Evolutionary conservation across 2,329 filamentous ascomycete genomes (phyloP).

Genomic region (Pseudocercospora cruenta): DNA sequence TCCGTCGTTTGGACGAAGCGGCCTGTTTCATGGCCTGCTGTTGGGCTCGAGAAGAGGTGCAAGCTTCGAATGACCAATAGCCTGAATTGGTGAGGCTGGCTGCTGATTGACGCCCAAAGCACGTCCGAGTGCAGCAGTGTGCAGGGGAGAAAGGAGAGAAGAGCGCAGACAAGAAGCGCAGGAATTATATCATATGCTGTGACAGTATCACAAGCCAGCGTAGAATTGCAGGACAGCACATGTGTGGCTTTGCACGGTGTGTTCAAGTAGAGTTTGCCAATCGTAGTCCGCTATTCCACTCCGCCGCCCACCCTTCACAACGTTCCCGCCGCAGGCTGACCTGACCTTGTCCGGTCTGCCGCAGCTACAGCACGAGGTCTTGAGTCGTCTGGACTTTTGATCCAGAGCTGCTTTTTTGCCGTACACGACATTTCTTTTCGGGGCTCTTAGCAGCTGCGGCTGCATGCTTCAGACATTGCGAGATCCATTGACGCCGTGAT

Average conservation of each 20-base stretch:
- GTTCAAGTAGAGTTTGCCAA: not conserved
- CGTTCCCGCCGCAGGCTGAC: not conserved
- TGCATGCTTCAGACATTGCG: not conserved
- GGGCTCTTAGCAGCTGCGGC: not conserved
- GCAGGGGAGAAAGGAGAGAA: not conserved
- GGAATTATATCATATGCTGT: not conserved
- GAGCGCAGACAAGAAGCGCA: not conserved
- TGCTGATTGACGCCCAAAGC: slow-evolving; percentile 3
- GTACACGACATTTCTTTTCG: not conserved
- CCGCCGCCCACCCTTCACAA: not conserved
- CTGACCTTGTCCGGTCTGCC: not conserved
- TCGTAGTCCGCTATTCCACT: not conserved
- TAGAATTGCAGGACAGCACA: not conserved
- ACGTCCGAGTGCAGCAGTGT: not conserved
- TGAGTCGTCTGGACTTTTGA: not conserved
- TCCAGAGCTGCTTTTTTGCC: not conserved
- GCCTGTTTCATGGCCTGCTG: not conserved
- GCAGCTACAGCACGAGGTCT: too few relatives aligned
- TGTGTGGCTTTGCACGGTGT: not conserved
- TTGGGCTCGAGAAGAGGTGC: not conserved
- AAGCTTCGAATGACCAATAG: not conserved
- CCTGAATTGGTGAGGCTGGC: not conserved
- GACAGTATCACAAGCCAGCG: not conserved
- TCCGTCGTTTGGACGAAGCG: not conserved
- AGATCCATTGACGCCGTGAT: not conserved